Percentiles rank a stretch among this genome's conserved stretches.
Conservation (phyloP, 2,329 filamentous ascomycete genomes). For the Graphiopsis chlorocephala region DNA sequence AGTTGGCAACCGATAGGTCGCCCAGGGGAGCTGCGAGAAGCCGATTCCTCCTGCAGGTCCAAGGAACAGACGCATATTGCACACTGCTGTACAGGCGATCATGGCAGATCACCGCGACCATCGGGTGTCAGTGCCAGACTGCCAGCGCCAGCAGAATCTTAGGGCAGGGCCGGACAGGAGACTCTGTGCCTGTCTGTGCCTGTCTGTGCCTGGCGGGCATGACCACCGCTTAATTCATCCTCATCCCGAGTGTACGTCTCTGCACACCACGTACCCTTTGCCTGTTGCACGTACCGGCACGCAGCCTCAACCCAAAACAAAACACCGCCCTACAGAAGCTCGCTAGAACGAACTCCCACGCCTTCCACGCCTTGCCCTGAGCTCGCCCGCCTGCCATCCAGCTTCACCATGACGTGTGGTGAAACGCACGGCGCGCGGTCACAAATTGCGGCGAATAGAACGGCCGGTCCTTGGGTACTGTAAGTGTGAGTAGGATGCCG, state of each 20-base stretch:
- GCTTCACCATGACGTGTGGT: conserved; percentile 8
- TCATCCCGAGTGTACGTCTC: neutral
- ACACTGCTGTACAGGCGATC: neutral
- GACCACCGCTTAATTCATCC: conserved; percentile 12
- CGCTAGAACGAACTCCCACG: conserved; percentile 2
- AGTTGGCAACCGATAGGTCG: neutral
- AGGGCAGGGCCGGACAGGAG: neutral
- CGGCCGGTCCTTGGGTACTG: neutral
- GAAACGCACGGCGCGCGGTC: conserved; percentile 11
- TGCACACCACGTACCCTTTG: neutral
- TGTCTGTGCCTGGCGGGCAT: neutral
- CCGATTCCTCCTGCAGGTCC: conserved; percentile 4
- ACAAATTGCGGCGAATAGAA: conserved; percentile 6
- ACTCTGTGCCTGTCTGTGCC: neutral
- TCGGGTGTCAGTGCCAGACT: neutral
- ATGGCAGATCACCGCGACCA: neutral
- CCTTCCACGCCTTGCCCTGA: conserved; percentile 1
- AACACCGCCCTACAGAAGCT: conserved; percentile 5
- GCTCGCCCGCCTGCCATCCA: neutral
- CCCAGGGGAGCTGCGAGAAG: neutral
- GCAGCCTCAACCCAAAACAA: neutral
- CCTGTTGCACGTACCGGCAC: neutral
- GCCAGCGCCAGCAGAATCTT: neutral
- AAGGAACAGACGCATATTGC: neutral
- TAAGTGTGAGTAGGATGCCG: neutral